Evolutionary conservation across 345 rosid species (phyloP).

Genomic region (Excoecaria agallocha): DNA sequence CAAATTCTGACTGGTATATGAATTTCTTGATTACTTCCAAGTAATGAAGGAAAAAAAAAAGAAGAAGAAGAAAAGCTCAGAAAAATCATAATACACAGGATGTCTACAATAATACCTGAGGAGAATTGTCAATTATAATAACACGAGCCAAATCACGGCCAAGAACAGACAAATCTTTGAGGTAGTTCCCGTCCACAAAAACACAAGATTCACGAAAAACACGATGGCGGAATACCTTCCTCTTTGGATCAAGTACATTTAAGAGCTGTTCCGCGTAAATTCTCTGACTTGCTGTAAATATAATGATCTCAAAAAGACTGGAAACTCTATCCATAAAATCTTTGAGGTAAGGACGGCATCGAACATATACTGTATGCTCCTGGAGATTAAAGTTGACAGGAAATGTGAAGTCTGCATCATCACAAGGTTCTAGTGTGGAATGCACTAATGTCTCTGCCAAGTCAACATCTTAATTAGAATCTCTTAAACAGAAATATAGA

Average conservation of each 20-base stretch:
- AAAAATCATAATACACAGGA: neutral
- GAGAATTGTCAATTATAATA: conserved; percentile 89
- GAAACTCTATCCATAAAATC: conserved; percentile 92
- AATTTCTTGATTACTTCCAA: neutral
- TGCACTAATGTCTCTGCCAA: conserved; percentile 94
- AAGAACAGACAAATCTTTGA: conserved; percentile 87
- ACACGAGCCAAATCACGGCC: conserved; percentile 93
- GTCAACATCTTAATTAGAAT: conserved; percentile 15
- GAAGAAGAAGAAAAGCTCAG: neutral
- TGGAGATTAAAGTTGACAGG: conserved; percentile 79
- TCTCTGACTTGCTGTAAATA: conserved; percentile 98
- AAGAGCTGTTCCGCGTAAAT: conserved; percentile 96
- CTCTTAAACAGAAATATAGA: conserved; percentile 6
- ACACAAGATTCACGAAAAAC: conserved; percentile 97
- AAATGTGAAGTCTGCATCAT: conserved; percentile 87
- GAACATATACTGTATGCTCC: conserved; percentile 82
- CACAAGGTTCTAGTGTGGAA: conserved; percentile 81
- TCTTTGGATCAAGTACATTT: conserved; percentile 97
- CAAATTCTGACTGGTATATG: neutral
- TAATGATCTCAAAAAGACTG: conserved; percentile 77
- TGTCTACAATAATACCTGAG: conserved; percentile 59
- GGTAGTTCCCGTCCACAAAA: conserved; percentile 88
- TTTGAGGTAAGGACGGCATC: conserved; percentile 87
- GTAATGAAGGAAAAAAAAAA: too few relatives aligned
- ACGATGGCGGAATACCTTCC: conserved; percentile 87